Evolutionary conservation across 2,329 filamentous ascomycete genomes (phyloP), one percentile per base, ranked within the genome.

Genomic region (Thermomyces lanuginosus): DNA sequence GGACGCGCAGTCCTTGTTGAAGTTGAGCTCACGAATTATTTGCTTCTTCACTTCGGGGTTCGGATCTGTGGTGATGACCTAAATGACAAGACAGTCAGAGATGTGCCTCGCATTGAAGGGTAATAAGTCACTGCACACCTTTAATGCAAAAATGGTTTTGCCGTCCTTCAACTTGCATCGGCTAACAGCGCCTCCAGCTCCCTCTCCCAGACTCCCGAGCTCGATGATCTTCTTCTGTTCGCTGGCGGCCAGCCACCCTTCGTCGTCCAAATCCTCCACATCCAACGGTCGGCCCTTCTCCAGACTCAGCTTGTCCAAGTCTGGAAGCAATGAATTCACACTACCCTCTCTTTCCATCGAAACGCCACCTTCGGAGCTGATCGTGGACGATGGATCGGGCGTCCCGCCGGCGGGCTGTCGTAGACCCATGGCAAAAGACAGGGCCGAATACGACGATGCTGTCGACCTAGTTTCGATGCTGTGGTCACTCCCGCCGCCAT

Each of bases 21-120:
- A 98, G 35, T 80, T 81, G 28, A 98, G 65, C 53, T 98, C 89
- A 46, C 89, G 78, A 33, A 95, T 71, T 42, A 98, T 98, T 56
- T 98, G 89, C 51, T 92, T 93, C 64, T 93, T 95, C 35, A 95
- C 82, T 48, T 93, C 86, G 8, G 89, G 86, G 42, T 98, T 89
- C 2, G 89, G 89, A 49, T 95, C 92, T 17, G 89, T 93, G 2
- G 89, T 98, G 49, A 98, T 98, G 46, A 98, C 78, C 86, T 92
- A 36, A n/a, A n/a, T n/a, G n/a, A n/a, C n/a, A n/a, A 2, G 30
- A 24, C 16, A 30, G 1, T 15, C 22, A 26, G 39, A 34, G 42
- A 37, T 26, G 18, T 37, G 29, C n/a, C 5, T 26, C 1, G 2
- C 8, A 11, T 11, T 8, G 6, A 8, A 8, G 10, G 6, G 10